Evolutionary conservation across 768 basidiomycete genomes (phyloP), one percentile per base, ranked within the genome.

Genomic region (Mycena filopes): DNA sequence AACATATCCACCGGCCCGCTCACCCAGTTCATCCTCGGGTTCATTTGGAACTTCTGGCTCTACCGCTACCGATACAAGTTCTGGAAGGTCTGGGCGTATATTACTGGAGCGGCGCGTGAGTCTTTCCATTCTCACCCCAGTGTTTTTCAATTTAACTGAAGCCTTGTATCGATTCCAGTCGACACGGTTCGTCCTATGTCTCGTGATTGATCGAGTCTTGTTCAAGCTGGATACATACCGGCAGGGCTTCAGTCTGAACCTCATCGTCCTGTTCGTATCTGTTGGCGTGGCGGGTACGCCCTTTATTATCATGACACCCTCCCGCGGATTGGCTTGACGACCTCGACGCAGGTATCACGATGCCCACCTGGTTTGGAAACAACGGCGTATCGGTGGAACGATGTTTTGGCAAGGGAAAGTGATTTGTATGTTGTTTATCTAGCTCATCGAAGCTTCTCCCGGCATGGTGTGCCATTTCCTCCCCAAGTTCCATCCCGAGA

Each of bases 61-160:
- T 62, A 46, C 23, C 49, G 60, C 13, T 62, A 62, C 50, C 60
- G 43, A n/a, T 54, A 53, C 42, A 43, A 54, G 20, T 62, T 62
- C 51, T 62, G 60, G 60, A 62, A 45, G 50, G 29, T 21, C 15
- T 62, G 60, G 60, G 60, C 60, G 5, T 62, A 62, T 42, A 62
- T 62, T 25, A 54, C 29, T 13, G 60, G 60, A 5, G 60, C 60
- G 3, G 60, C 60, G 13, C 43, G 60, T 62, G 20, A 13, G 60
- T 54, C 3, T 40, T 8, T 26, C 29, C 28, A 16, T 36, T 40
- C 23, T 23, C 15, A 9, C n/a, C 15, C 15, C 12, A 20, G 9
- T 2, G 26, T 31, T 1, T 25, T 45, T 3, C 15, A 3, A 47
- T 57, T 20, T 4, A 29, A 26, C 46, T 59, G n/a, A n/a, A n/a